phyloP scores from a whole-genome alignment of 2,329 filamentous ascomycete genomes.

The Teratosphaeria nubilosa region DNA sequence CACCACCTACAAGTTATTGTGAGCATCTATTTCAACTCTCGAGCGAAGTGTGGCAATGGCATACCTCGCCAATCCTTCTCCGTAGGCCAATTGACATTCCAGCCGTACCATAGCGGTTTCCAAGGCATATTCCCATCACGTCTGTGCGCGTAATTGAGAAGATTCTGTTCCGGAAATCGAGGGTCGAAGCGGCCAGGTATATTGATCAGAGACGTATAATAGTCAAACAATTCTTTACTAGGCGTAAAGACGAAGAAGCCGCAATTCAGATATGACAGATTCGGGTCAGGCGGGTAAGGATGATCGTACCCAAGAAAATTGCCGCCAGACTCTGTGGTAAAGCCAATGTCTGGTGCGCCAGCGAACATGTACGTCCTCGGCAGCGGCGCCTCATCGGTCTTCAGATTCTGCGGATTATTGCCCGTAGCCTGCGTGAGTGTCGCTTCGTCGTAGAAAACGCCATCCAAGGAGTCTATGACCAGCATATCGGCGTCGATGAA shows the following conservation, averaged over 20 bases:
- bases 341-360: background rate
- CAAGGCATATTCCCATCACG: constrained; percentile 32
- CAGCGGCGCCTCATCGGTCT: constrained; percentile 26
- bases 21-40: background rate
- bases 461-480: constrained; percentile 18
- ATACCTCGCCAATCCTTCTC: constrained; percentile 25
- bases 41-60: background rate
- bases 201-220: constrained; percentile 26
- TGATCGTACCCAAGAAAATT: constrained; percentile 25
- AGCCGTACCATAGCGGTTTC: constrained; percentile 28
- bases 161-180: constrained; percentile 28
- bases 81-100: constrained; percentile 32
- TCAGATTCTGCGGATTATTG: constrained; percentile 11
- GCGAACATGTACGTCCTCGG: constrained; percentile 33
- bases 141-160: constrained; percentile 32
- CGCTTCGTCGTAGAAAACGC: constrained; percentile 28
- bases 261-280: constrained; percentile 24
- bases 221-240: constrained; percentile 23
- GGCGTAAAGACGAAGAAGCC: constrained; percentile 32
- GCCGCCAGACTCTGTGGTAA: constrained; percentile 13
- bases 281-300: constrained; percentile 20
- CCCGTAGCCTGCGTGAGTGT: constrained; percentile 23
- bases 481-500: constrained; percentile 26
- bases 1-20: constrained; percentile 13
- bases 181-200: constrained; percentile 26